Percentiles rank a stretch among this genome's conserved stretches.
Conservation (phyloP, 2,329 filamentous ascomycete species). For the Dothistroma pini region DNA sequence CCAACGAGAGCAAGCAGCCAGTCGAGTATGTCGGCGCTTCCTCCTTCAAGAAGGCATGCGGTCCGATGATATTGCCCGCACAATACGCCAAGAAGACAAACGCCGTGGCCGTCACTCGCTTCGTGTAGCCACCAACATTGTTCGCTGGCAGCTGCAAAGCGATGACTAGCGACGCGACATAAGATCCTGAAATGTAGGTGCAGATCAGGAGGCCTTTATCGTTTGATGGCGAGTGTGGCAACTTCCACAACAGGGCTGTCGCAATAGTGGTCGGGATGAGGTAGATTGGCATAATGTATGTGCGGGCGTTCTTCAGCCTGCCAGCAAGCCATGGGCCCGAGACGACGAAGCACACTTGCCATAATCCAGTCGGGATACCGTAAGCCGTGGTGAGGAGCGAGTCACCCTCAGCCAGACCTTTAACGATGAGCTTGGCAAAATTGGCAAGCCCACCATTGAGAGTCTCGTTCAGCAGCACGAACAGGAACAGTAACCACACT, state of each 20-base stretch:
- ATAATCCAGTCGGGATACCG: slow-evolving; percentile 54
- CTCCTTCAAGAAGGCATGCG: slow-evolving; percentile 44
- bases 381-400: slow-evolving; percentile 49
- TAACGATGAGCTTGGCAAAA: slow-evolving; percentile 56
- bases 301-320: slow-evolving; percentile 50
- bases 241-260: slow-evolving; percentile 49
- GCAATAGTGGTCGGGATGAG: slow-evolving; percentile 52
- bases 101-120: slow-evolving; percentile 45
- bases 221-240: slow-evolving; percentile 39
- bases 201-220: slow-evolving; percentile 48
- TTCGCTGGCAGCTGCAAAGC: slow-evolving; percentile 52
- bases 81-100: slow-evolving; percentile 47
- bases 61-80: slow-evolving; percentile 48
- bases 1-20: slow-evolving; percentile 51
- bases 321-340: slow-evolving; percentile 52
- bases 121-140: slow-evolving; percentile 50
- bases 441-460: slow-evolving; percentile 54
- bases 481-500: slow-evolving; percentile 36
- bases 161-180: slow-evolving; percentile 52
- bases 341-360: slow-evolving; percentile 54
- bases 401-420: slow-evolving; percentile 43
- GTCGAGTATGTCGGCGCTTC: slow-evolving; percentile 51
- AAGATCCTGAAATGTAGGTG: slow-evolving; percentile 51
- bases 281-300: slow-evolving; percentile 52
- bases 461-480: slow-evolving; percentile 50